A percentile compares a stretch with the other conserved stretches of the same genome.
These are phyloP conservation scores for Hysterangium stoloniferum DNA, from an alignment of 768 basidiomycete genomes.

Conservation along the genomic window DNA sequence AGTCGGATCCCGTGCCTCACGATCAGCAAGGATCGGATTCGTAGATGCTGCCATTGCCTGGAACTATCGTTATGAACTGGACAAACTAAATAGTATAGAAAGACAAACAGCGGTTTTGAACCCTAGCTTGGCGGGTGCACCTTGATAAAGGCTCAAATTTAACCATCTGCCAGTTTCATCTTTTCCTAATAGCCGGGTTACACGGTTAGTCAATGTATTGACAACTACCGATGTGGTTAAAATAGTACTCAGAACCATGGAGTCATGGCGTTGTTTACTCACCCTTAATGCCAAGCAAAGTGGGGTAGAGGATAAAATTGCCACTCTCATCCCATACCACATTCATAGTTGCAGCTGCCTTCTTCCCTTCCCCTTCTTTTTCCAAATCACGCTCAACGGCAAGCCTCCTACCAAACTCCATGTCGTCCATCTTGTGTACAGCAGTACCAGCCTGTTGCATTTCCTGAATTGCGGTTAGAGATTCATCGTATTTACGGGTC, in stretches of 20 bases:
- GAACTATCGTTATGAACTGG: background rate
- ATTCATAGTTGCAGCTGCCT: conserved; percentile 56
- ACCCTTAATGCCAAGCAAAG: conserved; percentile 95
- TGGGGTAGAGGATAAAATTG: conserved; percentile 89
- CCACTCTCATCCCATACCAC: conserved; percentile 98
- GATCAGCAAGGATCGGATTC: conserved; percentile 89
- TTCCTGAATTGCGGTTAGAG: conserved; percentile 84
- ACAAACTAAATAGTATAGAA: conserved; percentile 9
- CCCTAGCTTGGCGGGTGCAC: conserved; percentile 82
- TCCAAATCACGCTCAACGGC: conserved; percentile 91
- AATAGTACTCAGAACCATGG: background rate
- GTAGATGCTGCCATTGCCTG: conserved; percentile 93
- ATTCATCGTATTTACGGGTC: conserved; percentile 92
- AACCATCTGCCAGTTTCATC: conserved; percentile 90
- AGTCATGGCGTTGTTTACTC: conserved; percentile 12
- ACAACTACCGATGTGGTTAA: conserved; percentile 52
- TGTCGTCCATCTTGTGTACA: conserved; percentile 88
- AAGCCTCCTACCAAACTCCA: conserved; percentile 98
- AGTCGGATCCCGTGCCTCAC: conserved; percentile 79
- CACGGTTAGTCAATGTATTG: conserved; percentile 90
- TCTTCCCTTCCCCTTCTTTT: conserved; percentile 62
- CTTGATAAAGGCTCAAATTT: conserved; percentile 87
- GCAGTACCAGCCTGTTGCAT: conserved; percentile 99
- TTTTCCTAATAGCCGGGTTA: conserved; percentile 81
- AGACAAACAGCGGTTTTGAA: conserved; percentile 68